Evolutionary conservation across 2,329 filamentous ascomycete genomes (phyloP).

Genomic region (Fusarium secorum): DNA sequence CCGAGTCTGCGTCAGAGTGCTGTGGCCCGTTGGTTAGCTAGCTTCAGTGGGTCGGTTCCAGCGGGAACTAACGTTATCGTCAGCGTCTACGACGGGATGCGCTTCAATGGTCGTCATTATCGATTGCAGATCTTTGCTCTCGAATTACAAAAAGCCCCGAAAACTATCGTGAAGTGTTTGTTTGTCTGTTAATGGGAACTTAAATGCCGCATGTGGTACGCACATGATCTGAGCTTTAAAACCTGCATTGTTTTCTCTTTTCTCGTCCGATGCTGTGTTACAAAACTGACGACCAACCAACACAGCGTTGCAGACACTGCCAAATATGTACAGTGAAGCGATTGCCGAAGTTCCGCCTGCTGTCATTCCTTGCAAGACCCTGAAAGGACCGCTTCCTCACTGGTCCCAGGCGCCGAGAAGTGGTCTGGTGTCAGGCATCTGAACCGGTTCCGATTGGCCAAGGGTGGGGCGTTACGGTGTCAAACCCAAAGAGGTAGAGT

Average conservation of each 20-base stretch:
- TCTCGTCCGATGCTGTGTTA: not conserved
- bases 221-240: not conserved
- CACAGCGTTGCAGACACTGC: not conserved
- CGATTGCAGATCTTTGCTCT: not conserved
- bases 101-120: slow-evolving; percentile 21
- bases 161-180: not conserved
- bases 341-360: not conserved
- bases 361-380: not conserved
- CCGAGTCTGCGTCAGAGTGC: not conserved
- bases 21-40: not conserved
- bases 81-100: slow-evolving; percentile 1
- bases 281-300: not conserved
- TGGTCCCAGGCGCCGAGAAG: not conserved
- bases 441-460: not conserved
- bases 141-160: not conserved
- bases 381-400: not conserved
- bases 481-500: not conserved
- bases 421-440: not conserved
- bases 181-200: not conserved
- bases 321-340: not conserved
- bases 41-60: too few species aligned
- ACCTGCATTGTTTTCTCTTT: slow-evolving; percentile 9
- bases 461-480: not conserved
- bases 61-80: not conserved
- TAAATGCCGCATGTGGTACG: slow-evolving; percentile 7